Conservation (phyloP, 2,329 filamentous ascomycete species). For the Metarhizium brunneum region DNA sequence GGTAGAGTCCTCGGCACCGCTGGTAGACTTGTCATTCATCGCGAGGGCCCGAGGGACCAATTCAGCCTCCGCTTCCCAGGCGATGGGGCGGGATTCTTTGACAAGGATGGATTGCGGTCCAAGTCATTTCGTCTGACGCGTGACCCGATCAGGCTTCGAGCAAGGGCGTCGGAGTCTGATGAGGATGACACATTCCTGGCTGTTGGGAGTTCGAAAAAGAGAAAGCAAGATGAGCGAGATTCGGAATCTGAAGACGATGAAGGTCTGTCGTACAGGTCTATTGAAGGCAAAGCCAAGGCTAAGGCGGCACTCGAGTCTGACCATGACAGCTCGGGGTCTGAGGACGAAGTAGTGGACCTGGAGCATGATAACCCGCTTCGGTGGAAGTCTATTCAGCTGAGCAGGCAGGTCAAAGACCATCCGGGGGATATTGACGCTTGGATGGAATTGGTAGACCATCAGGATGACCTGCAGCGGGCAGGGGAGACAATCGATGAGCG, state of each 20-base stretch:
- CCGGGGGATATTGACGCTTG: slow-evolving; percentile 64
- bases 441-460: slow-evolving; percentile 70
- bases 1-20: slow-evolving; percentile 63
- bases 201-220: slow-evolving; percentile 32
- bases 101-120: slow-evolving; percentile 39
- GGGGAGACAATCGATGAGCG: slow-evolving; percentile 33
- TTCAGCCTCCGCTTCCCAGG: slow-evolving; percentile 40
- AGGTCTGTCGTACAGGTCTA: slow-evolving; percentile 53
- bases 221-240: slow-evolving; percentile 23
- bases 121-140: slow-evolving; percentile 25
- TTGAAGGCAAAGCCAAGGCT: slow-evolving; percentile 51
- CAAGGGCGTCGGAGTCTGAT: slow-evolving; percentile 11
- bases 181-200: slow-evolving; percentile 38
- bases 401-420: slow-evolving; percentile 51
- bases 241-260: slow-evolving; percentile 37
- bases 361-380: slow-evolving; percentile 36
- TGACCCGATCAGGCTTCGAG: slow-evolving; percentile 30
- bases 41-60: slow-evolving; percentile 46
- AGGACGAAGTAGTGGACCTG: slow-evolving; percentile 23
- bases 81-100: slow-evolving; percentile 24
- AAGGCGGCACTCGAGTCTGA: slow-evolving; percentile 38
- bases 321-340: slow-evolving; percentile 37
- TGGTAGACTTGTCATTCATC: slow-evolving; percentile 55
- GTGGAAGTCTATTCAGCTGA: slow-evolving; percentile 51
- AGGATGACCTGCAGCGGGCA: slow-evolving; percentile 55